phyloP scores from a whole-genome alignment of 2,329 filamentous ascomycete genomes.

The Stagonosporopsis cucurbitacearum region DNA sequence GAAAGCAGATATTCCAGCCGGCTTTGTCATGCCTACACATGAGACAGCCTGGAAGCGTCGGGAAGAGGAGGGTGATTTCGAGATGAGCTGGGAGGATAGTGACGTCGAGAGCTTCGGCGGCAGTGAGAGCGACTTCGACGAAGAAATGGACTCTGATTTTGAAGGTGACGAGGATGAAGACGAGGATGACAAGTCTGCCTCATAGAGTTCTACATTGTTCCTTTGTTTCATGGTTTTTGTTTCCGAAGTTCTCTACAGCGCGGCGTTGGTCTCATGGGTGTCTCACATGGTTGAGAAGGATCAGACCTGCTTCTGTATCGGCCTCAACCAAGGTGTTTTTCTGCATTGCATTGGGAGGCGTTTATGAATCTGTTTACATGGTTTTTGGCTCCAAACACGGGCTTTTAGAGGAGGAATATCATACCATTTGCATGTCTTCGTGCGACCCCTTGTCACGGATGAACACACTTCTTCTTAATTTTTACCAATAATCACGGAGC shows the following conservation, averaged over 20 bases:
- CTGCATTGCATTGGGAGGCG: conserved; percentile 32
- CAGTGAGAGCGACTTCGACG: conserved; percentile 62
- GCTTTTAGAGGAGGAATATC: conserved; percentile 6
- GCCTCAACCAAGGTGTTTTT: not conserved
- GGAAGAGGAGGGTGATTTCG: conserved; percentile 67
- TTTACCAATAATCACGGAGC: not conserved
- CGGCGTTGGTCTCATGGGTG: conserved; percentile 28
- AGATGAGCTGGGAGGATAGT: conserved; percentile 54
- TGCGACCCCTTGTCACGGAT: not conserved
- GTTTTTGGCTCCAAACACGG: not conserved
- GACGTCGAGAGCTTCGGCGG: conserved; percentile 73
- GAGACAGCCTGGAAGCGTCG: conserved; percentile 68
- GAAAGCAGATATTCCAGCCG: conserved; percentile 78
- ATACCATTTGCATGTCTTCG: not conserved
- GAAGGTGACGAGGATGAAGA: conserved; percentile 55
- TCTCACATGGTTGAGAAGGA: conserved; percentile 12
- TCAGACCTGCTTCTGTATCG: conserved; percentile 5
- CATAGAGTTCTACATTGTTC: not conserved
- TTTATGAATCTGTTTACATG: not conserved
- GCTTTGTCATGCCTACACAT: conserved; percentile 80
- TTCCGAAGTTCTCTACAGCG: conserved; percentile 25
- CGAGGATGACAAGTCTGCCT: conserved; percentile 30
- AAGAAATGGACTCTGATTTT: conserved; percentile 64
- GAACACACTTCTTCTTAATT: not conserved
- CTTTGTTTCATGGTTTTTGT: not conserved